Percentiles rank a stretch among this genome's conserved stretches.
Evolutionary conservation across 192 early-diverging fungal species (phyloP).

Genomic region (Kickxella alabastrina): DNA sequence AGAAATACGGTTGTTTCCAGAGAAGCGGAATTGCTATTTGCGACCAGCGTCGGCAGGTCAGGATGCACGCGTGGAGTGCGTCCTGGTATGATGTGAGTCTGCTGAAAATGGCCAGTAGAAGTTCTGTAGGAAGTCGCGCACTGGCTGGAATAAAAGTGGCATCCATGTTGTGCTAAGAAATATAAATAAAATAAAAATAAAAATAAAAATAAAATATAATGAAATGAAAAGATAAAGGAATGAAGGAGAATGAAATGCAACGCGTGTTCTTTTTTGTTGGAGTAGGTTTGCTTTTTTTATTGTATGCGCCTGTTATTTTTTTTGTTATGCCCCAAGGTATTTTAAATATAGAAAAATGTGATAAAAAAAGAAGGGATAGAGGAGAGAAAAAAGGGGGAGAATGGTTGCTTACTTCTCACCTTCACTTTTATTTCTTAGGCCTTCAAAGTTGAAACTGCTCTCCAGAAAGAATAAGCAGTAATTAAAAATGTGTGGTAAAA

Average conservation of each 20-base stretch:
- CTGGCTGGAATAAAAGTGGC: background rate
- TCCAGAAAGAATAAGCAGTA: too few species aligned
- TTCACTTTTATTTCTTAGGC: too few species aligned
- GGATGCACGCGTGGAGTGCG: slow-evolving; percentile 40
- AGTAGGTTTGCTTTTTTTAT: background rate
- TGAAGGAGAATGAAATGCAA: background rate
- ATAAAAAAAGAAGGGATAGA: too few species aligned
- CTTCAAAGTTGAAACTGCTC: too few species aligned
- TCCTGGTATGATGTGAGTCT: slow-evolving; percentile 16
- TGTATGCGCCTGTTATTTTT: background rate
- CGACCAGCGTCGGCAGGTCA: slow-evolving; percentile 52
- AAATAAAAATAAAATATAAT: background rate
- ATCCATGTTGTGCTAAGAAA: slow-evolving; percentile 2
- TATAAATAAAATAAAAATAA: background rate
- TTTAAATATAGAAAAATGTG: too few species aligned
- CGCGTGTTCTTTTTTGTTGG: too few species aligned
- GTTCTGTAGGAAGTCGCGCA: slow-evolving; percentile 33
- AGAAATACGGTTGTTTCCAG: slow-evolving; percentile 51
- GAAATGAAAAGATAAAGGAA: background rate
- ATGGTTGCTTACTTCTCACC: too few species aligned
- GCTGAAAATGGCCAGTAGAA: slow-evolving; percentile 29
- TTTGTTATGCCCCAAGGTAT: too few species aligned
- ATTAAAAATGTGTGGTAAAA: too few species aligned
- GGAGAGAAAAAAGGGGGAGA: too few species aligned
- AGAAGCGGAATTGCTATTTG: slow-evolving; percentile 44